Base-by-base conservation (phyloP, 192 early-diverging fungal species). In the Coemansia sp. region DNA sequence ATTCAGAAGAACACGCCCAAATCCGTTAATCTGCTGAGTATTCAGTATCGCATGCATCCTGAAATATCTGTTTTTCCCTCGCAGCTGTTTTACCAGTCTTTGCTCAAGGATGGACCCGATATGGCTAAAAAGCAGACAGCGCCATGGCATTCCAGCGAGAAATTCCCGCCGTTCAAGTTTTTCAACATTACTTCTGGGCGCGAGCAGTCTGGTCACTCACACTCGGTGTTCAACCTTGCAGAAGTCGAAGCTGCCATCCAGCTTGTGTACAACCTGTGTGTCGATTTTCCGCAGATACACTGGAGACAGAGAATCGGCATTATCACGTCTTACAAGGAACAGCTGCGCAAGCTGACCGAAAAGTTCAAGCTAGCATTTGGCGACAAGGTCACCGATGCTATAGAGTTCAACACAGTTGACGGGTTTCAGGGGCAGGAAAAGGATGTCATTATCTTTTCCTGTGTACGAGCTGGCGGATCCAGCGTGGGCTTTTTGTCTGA, bases 371-470 rank as follows among this genome's bases (percentile, higher is more conserved):
- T 73, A n/a, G 52, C 64, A n/a, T 91, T 92, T 78, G 93, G 92
- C 0, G 34, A 61, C 1, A 61, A 66, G 4, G 84, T 91, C 25
- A 80, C 91, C 1, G 83, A 92, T 30, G 81, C 82, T 3, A 87
- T 99, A 3, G 94, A 97, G 67, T 89, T 97, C 67, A 96, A 96
- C 72, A 97, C 95, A 1, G 93, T 97, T 17, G 95, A 98, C 73
- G 95, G 94, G 11, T 99, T 99, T 69, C 95, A 99, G 80, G 96
- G 95, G 6, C 92, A 96, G 75, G 95, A 97, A 71, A 97, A 97
- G 72, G 96, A 97, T 20, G 91, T 97, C 38, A 93, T 99, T 33
- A 93, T 99, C 54, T 91, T 99, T 61, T 95, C 93, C 0, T 96
- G 93, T 64, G 97, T 99, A 18, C 86, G 96, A 34, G 90, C 95